These are phyloP conservation scores for Ceratocystis cacaofunesta DNA, from an alignment of 2,329 filamentous ascomycete species.

Conservation along the genomic window DNA sequence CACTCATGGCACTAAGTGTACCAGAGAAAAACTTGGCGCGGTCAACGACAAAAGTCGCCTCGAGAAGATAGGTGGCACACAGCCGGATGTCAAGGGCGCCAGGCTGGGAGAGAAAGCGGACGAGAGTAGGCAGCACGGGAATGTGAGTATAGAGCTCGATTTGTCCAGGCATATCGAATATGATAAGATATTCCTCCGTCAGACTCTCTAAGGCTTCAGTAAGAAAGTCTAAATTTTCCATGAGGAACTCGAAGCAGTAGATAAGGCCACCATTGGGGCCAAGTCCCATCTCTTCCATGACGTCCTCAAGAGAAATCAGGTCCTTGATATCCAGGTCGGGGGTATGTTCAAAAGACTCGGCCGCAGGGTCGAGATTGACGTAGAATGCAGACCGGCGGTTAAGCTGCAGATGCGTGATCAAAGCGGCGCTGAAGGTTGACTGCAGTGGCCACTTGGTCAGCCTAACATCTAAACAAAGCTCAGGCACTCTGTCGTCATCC, in stretches of 20 bases:
- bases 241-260: conserved; percentile 91
- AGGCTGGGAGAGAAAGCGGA: conserved; percentile 62
- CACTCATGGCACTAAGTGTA: conserved; percentile 90
- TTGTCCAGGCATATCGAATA: conserved; percentile 97
- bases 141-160: conserved; percentile 98
- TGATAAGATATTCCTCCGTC: conserved; percentile 90
- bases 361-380: conserved; percentile 94
- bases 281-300: conserved; percentile 86
- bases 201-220: conserved; percentile 70
- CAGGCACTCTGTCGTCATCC: background rate
- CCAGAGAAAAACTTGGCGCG: conserved; percentile 95
- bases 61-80: conserved; percentile 86
- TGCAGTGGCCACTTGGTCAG: background rate
- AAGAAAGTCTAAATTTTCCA: conserved; percentile 87
- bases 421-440: conserved; percentile 85
- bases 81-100: conserved; percentile 79
- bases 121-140: conserved; percentile 72
- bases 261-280: conserved; percentile 88
- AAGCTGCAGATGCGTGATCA: conserved; percentile 84
- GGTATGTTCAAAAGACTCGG: conserved; percentile 79
- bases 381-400: conserved; percentile 93
- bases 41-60: conserved; percentile 90
- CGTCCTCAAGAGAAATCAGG: conserved; percentile 82
- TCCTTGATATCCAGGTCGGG: conserved; percentile 94
- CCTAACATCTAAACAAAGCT: conserved; percentile 23